These are phyloP conservation scores for Saccharomyces hybrid DNA, from an alignment of 1,139 yeast species.

Conservation along the genomic window DNA sequence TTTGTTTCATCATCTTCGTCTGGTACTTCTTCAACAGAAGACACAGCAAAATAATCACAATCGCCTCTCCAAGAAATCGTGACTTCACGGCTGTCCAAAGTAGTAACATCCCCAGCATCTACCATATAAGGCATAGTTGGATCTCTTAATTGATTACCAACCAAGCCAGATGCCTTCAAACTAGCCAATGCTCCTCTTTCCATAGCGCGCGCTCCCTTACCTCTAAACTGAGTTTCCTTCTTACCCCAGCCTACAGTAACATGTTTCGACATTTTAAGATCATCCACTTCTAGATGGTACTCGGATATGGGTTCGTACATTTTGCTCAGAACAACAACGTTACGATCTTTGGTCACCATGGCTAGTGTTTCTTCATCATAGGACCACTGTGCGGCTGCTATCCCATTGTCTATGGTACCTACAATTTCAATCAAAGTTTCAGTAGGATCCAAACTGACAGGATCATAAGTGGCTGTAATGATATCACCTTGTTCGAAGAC, in stretches of 20 bases:
- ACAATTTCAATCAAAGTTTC: conserved; percentile 61
- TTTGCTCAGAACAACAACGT: conserved; percentile 62
- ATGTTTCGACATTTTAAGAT: conserved; percentile 67
- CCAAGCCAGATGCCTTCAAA: conserved; percentile 62
- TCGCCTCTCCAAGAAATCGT: conserved; percentile 92
- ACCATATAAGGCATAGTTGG: conserved; percentile 79
- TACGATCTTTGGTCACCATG: conserved; percentile 54
- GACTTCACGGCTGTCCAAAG: conserved; percentile 41
- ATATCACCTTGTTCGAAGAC: conserved; percentile 64
- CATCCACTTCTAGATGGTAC: conserved; percentile 48
- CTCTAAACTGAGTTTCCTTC: conserved; percentile 93
- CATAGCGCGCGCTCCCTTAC: conserved; percentile 77
- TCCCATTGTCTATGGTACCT: conserved; percentile 76
- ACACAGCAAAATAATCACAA: conserved; percentile 71
- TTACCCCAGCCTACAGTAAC: conserved; percentile 99
- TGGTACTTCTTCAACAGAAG: conserved; percentile 46
- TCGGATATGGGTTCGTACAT: conserved; percentile 77
- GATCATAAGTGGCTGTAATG: conserved; percentile 53
- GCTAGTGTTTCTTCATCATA: conserved; percentile 84
- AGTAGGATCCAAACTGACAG: conserved; percentile 40
- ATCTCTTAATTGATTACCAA: conserved; percentile 60
- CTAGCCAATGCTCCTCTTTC: conserved; percentile 49
- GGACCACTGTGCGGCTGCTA: conserved; percentile 77
- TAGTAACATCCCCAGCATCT: conserved; percentile 59
- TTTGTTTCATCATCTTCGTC: conserved; percentile 33